Percentiles rank a stretch among this genome's conserved stretches.
Conservation (phyloP, 2,329 filamentous ascomycete genomes). For the Nothophaeocryptopus gaeumannii region DNA sequence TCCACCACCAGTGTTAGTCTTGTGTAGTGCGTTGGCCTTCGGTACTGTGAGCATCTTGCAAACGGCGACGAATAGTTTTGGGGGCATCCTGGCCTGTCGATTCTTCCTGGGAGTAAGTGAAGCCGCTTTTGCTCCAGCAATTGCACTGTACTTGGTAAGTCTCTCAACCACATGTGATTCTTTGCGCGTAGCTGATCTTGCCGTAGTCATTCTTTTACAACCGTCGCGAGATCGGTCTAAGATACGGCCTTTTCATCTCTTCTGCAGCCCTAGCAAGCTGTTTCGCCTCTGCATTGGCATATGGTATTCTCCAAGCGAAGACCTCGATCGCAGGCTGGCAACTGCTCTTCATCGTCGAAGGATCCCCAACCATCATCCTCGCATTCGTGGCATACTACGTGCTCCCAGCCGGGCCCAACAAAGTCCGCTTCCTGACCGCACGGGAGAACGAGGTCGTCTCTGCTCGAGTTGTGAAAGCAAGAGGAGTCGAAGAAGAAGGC, state of each 20-base stretch:
- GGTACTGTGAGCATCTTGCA: constrained; percentile 14
- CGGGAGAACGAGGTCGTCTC: constrained; percentile 41
- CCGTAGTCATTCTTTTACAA: constrained; percentile 7
- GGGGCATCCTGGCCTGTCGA: background rate
- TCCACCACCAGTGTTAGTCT: constrained; percentile 2
- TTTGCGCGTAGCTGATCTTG: background rate
- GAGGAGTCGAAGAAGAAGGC: constrained; percentile 5
- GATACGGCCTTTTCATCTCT: constrained; percentile 1
- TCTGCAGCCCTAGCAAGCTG: background rate
- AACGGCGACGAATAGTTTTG: constrained; percentile 8
- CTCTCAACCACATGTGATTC: too few species aligned
- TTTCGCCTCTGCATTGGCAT: constrained; percentile 54
- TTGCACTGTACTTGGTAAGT: constrained; percentile 1
- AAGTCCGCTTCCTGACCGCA: constrained; percentile 42
- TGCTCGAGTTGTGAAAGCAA: background rate
- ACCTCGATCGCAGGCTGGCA: constrained; percentile 60
- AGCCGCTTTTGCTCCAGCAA: constrained; percentile 2
- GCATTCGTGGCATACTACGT: constrained; percentile 50
- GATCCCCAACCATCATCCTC: constrained; percentile 56
- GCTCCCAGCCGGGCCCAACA: constrained; percentile 45
- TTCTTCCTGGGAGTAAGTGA: constrained; percentile 8
- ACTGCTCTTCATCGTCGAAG: constrained; percentile 59
- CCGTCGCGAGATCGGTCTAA: constrained; percentile 1
- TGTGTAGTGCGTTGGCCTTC: constrained; percentile 10
- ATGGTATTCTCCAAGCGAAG: constrained; percentile 60